A percentile compares a stretch with the other conserved stretches of the same genome.
phyloP scores from a whole-genome alignment of 352 stramenopile species.

The Thraustotheca clavata region DNA sequence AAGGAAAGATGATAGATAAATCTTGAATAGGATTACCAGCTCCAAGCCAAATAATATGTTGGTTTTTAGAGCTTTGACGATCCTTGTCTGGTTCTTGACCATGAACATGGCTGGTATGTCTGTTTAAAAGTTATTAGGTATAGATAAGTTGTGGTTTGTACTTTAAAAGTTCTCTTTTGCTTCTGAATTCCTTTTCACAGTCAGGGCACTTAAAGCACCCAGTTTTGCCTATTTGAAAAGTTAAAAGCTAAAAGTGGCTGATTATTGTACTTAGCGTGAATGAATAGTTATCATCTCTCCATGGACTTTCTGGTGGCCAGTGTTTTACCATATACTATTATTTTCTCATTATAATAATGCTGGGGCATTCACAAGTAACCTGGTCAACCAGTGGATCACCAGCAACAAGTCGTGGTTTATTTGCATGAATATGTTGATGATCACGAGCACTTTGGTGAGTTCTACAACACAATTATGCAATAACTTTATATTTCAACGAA shows the following conservation, averaged over 20 bases:
- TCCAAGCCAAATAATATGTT: conserved; percentile 7
- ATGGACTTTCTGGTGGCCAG: conserved; percentile 15
- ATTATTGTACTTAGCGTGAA: background rate
- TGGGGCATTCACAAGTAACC: background rate
- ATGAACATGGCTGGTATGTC: background rate
- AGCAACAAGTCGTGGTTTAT: conserved; percentile 1
- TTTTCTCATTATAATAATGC: background rate
- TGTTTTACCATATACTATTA: conserved; percentile 14
- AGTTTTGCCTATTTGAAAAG: background rate
- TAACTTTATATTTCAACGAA: background rate
- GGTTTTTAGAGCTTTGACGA: background rate
- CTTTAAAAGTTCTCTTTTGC: background rate
- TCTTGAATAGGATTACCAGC: background rate
- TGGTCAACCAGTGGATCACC: conserved; percentile 9
- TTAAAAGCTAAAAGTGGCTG: background rate
- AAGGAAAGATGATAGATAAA: background rate
- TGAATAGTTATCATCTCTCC: conserved; percentile 13
- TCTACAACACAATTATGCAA: background rate
- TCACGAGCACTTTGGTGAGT: background rate
- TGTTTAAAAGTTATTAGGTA: too few species aligned
- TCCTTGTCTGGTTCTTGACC: background rate
- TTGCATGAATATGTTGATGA: conserved; percentile 5
- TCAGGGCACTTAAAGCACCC: background rate
- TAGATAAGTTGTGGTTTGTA: too few species aligned
- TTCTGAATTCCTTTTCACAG: background rate